phyloP scores from a whole-genome alignment of 129 eudicot genomes.

The Saposhnikovia divaricata region DNA sequence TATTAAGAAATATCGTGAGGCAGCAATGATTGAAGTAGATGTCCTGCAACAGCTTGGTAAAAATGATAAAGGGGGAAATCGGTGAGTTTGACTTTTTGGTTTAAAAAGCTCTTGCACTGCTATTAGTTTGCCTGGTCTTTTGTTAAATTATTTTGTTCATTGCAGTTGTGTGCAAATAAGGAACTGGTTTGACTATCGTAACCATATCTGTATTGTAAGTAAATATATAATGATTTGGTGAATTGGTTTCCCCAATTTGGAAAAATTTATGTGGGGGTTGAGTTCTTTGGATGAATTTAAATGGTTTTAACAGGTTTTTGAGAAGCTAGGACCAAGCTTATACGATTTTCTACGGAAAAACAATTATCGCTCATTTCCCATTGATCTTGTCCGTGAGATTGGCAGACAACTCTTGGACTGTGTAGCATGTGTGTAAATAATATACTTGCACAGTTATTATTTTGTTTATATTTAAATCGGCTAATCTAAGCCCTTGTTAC shows the following conservation, averaged over 20 bases:
- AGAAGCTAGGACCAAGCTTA: constrained; percentile 99
- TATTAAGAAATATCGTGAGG: constrained; percentile 77
- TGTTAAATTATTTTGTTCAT: constrained; percentile 74
- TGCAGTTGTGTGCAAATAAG: constrained; percentile 99
- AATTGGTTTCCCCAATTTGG: constrained; percentile 62
- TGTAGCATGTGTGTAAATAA: constrained; percentile 96
- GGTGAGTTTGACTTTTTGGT: constrained; percentile 39
- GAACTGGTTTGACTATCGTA: constrained; percentile 99
- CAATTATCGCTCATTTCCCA: constrained; percentile 97
- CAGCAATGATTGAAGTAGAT: constrained; percentile 87
- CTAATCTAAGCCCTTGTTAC: neutral
- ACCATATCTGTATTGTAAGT: constrained; percentile 99
- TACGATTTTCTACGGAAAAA: constrained; percentile 97
- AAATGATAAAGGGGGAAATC: constrained; percentile 80
- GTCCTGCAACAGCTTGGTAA: constrained; percentile 84
- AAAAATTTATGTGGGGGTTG: constrained; percentile 46
- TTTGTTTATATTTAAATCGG: neutral
- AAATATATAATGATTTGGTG: constrained; percentile 54
- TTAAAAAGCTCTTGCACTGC: neutral
- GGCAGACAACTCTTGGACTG: constrained; percentile 98
- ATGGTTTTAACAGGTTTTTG: constrained; percentile 91
- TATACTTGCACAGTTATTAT: constrained; percentile 18
- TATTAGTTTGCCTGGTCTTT: constrained; percentile 14
- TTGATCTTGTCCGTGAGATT: constrained; percentile 96
- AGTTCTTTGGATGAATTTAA: constrained; percentile 52